Evolutionary conservation across 805 yeast genomes (phyloP).

Genomic region (Metschnikowia gruessii): DNA sequence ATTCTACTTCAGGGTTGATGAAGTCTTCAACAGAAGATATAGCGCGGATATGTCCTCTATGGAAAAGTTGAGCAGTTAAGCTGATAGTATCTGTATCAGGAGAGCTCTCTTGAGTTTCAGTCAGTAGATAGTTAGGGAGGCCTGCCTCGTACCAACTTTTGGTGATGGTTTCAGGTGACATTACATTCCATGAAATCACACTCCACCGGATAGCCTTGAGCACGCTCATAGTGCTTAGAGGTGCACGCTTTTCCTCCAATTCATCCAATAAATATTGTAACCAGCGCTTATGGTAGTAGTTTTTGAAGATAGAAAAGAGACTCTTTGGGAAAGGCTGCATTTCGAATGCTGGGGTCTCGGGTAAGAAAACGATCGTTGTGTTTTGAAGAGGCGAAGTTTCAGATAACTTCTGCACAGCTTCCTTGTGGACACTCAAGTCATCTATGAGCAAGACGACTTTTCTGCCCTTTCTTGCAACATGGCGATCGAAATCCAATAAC

Average conservation of each 20-base stretch:
- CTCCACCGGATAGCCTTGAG: slow-evolving; percentile 1
- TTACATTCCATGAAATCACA: neutral
- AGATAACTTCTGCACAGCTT: neutral
- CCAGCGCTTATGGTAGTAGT: neutral
- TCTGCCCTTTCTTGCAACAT: neutral
- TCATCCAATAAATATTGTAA: neutral
- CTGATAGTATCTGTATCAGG: too few species aligned
- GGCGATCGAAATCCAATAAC: neutral
- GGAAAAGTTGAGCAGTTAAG: neutral
- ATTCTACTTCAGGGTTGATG: neutral
- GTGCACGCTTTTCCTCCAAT: neutral
- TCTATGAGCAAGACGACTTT: slow-evolving; percentile 1
- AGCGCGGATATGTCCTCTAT: neutral
- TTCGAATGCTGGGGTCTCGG: neutral
- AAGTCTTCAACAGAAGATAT: neutral
- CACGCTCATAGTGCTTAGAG: neutral
- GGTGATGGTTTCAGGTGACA: neutral
- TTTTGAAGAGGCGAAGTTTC: neutral
- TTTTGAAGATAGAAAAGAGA: neutral
- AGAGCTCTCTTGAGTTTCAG: too few species aligned
- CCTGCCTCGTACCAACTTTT: neutral
- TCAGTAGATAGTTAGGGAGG: neutral
- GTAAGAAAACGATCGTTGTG: neutral
- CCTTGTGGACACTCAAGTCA: neutral
- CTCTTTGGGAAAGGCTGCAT: neutral